Evolutionary conservation across 129 eudicot species (phyloP), one percentile per base, ranked within the genome.

Genomic region (Pseudognaphalium luteoalbum): DNA sequence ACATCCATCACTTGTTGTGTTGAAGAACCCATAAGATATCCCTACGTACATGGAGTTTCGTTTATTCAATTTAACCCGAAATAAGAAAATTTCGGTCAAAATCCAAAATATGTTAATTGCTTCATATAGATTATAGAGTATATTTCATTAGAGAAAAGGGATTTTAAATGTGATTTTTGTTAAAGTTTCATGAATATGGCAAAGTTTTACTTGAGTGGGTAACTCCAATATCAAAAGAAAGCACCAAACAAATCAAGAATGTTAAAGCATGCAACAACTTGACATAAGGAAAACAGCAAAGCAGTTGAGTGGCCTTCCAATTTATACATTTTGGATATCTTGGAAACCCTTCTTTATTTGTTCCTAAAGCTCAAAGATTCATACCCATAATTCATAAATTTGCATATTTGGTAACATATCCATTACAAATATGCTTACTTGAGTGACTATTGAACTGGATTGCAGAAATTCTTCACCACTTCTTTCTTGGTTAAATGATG

Each of bases 211-310:
- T 66, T 73, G 54, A 59, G 70, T 73, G 79, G 74, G 66, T 73
- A 35, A 73, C 77, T 60, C 66, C 68, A 52, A 79, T 79, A 73
- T 29, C n/a, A 32, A 80, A 80, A 80, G 75, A 73, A 66, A 73
- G 29, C 62, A 73, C 83, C 69, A 65, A 73, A 73, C 52, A 72
- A 20, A 65, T 72, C 73, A 66, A 41, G 74, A 73, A 80, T 66
- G 74, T 21, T 79, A 79, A 78, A 71, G 70, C 54, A 66, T 66
- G 65, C 65, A 63, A 70, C 60, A 41, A 66, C 80, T 74, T 74
- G 80, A 74, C 56, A 59, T 44, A 76, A 80, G 76, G 80, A 65
- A 80, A 66, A 80, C 80, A 80, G 80, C 83, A 80, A 73, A 58
- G 44, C 63, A 67, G 44, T 19, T 67, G 63, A 74, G 83, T 80